phyloP scores from a whole-genome alignment of 2,329 filamentous ascomycete genomes.

The Helotiales sp. region DNA sequence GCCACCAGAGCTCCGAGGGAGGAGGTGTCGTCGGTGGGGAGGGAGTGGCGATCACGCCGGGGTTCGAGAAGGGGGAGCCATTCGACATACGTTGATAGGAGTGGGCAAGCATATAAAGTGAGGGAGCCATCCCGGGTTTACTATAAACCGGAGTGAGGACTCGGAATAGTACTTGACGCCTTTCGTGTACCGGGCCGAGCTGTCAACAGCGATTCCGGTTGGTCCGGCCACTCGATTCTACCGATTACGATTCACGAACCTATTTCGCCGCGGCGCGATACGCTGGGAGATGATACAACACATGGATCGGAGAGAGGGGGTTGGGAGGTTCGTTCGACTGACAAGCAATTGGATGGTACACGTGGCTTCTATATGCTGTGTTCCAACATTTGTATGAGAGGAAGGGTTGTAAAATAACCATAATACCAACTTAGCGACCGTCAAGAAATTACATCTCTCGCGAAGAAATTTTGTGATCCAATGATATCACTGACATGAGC shows the following conservation, averaged over 20 bases:
- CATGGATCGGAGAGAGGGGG: too few relatives aligned
- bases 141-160: conserved; percentile 12
- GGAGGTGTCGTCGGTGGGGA: conserved; percentile 2
- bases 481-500: too few relatives aligned
- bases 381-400: too few relatives aligned
- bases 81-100: conserved; percentile 9
- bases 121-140: conserved; percentile 8
- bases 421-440: too few relatives aligned
- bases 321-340: too few relatives aligned
- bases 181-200: neutral
- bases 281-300: too few relatives aligned
- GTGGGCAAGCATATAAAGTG: neutral
- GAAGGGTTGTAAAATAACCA: too few relatives aligned
- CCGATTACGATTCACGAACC: neutral
- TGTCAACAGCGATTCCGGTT: neutral
- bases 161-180: neutral
- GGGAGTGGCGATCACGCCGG: neutral
- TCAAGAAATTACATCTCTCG: too few relatives aligned
- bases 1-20: neutral
- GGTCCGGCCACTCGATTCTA: neutral
- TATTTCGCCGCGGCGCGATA: too few relatives aligned
- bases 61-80: conserved; percentile 4
- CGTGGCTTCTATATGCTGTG: too few relatives aligned
- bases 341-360: too few relatives aligned
- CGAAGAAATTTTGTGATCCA: too few relatives aligned